Percentiles rank a stretch among this genome's conserved stretches.
These are phyloP conservation scores for Claviceps sp. DNA, from an alignment of 2,329 filamentous ascomycete genomes.

Conservation along the genomic window DNA sequence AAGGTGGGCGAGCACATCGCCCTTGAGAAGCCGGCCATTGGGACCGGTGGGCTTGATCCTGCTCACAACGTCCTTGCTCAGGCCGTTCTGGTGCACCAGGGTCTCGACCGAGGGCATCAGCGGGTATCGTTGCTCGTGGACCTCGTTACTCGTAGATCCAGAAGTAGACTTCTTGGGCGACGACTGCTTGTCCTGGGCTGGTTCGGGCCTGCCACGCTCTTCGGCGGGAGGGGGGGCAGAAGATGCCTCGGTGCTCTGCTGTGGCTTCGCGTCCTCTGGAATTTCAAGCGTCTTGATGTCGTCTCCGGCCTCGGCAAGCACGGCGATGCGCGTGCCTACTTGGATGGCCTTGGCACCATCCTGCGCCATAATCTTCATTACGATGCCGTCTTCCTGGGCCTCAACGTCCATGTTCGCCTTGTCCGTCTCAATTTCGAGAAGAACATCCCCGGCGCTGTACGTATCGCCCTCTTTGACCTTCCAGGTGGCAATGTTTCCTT, in stretches of 20 bases:
- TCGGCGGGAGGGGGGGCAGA: background rate
- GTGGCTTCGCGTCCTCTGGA: conserved; percentile 49
- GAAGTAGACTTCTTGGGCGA: conserved; percentile 39
- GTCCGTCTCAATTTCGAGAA: conserved; percentile 87
- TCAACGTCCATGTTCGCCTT: conserved; percentile 94
- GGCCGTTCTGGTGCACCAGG: conserved; percentile 64
- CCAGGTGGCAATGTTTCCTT: conserved; percentile 79
- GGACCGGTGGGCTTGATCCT: conserved; percentile 83
- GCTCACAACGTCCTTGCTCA: conserved; percentile 61
- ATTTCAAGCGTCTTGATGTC: conserved; percentile 63
- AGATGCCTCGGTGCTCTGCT: background rate
- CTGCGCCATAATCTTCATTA: conserved; percentile 67
- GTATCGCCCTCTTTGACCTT: conserved; percentile 77
- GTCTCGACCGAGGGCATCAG: conserved; percentile 73
- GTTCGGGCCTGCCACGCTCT: conserved; percentile 14
- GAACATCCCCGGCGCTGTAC: conserved; percentile 71
- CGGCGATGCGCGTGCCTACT: conserved; percentile 70
- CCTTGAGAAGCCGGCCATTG: conserved; percentile 79
- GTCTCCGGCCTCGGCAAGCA: conserved; percentile 70
- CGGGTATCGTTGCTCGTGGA: conserved; percentile 54
- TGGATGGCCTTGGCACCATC: conserved; percentile 65
- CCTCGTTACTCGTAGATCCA: conserved; percentile 30
- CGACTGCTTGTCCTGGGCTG: background rate
- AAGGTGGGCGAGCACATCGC: conserved; percentile 83
- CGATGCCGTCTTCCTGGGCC: conserved; percentile 75